These are phyloP conservation scores for Penicillium dipodomyicola DNA, from an alignment of 495 filamentous ascomycete genomes.

Conservation along the genomic window DNA sequence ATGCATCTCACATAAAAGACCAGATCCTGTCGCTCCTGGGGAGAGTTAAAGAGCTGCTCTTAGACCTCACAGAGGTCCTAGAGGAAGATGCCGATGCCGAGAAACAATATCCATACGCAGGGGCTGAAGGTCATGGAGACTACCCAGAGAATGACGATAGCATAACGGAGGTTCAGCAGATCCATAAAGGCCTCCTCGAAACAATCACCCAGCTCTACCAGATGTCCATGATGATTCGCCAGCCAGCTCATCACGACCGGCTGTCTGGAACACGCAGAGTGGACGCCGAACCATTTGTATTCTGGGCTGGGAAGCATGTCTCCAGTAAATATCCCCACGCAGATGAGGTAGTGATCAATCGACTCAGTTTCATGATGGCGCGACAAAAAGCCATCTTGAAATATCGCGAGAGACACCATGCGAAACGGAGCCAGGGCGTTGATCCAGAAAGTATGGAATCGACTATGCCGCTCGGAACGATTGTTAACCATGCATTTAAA, in stretches of 20 bases:
- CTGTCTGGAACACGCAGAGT: slow-evolving; percentile 3
- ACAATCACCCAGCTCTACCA: slow-evolving; percentile 24
- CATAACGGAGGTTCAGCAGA: slow-evolving; percentile 8
- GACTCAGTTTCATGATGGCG: slow-evolving; percentile 22
- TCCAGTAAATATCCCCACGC: slow-evolving; percentile 17
- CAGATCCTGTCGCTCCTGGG: slow-evolving; percentile 37
- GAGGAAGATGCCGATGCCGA: slow-evolving; percentile 5
- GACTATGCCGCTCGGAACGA: neutral
- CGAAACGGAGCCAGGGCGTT: slow-evolving; percentile 17
- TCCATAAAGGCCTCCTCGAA: slow-evolving; percentile 4
- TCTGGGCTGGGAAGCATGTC: slow-evolving; percentile 15
- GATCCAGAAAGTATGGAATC: neutral
- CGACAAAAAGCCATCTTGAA: slow-evolving; percentile 12
- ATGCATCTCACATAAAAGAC: slow-evolving; percentile 41
- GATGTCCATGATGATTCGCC: slow-evolving; percentile 27
- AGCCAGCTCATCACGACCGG: slow-evolving; percentile 26
- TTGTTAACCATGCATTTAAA: neutral
- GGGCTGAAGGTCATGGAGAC: neutral
- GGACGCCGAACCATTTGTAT: slow-evolving; percentile 12
- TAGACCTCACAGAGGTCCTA: neutral
- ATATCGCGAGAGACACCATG: slow-evolving; percentile 20
- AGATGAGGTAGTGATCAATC: neutral
- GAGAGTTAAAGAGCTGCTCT: slow-evolving; percentile 16
- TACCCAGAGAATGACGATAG: neutral
- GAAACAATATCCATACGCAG: neutral